Evolutionary conservation across 768 basidiomycete genomes (phyloP).

Genomic region (Lactarius hatsudake): DNA sequence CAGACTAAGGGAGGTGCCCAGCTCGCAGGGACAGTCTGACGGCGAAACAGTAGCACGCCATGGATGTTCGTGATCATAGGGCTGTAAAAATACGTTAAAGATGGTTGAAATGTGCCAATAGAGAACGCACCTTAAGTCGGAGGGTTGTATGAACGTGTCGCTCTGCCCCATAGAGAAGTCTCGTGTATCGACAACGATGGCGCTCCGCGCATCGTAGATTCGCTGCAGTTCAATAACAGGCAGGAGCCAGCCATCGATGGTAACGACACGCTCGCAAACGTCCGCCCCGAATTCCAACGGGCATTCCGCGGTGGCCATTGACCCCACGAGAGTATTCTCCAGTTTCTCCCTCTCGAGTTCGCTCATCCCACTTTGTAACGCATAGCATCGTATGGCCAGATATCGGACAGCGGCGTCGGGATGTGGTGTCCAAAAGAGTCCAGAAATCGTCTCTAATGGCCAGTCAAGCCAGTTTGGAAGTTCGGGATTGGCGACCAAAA

Average conservation of each 20-base stretch:
- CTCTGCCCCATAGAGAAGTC: slow-evolving; percentile 48
- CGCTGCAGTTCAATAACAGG: slow-evolving; percentile 67
- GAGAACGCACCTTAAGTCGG: slow-evolving; percentile 53
- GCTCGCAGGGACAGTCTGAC: slow-evolving; percentile 33
- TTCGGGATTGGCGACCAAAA: slow-evolving; percentile 69
- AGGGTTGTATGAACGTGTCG: slow-evolving; percentile 40
- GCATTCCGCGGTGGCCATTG: slow-evolving; percentile 58
- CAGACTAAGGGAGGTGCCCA: slow-evolving; percentile 48
- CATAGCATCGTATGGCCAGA: slow-evolving; percentile 76
- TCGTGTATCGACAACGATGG: slow-evolving; percentile 39
- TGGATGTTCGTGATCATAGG: slow-evolving; percentile 58
- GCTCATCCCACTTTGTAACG: slow-evolving; percentile 71
- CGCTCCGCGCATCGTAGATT: slow-evolving; percentile 49
- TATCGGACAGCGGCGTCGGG: slow-evolving; percentile 63
- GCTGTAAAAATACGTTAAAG: slow-evolving; percentile 39
- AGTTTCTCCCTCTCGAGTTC: slow-evolving; percentile 69
- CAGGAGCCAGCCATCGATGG: slow-evolving; percentile 80
- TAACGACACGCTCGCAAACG: slow-evolving; percentile 43
- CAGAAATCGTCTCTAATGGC: slow-evolving; percentile 46
- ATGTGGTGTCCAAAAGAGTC: slow-evolving; percentile 47
- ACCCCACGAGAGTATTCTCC: slow-evolving; percentile 61
- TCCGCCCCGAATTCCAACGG: slow-evolving; percentile 53
- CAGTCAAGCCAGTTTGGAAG: slow-evolving; percentile 63
- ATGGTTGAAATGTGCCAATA: slow-evolving; percentile 6
- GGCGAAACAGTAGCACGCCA: slow-evolving; percentile 62